Evolutionary conservation across 1,139 yeast species (phyloP).

Genomic region (Fermentozyma sake): DNA sequence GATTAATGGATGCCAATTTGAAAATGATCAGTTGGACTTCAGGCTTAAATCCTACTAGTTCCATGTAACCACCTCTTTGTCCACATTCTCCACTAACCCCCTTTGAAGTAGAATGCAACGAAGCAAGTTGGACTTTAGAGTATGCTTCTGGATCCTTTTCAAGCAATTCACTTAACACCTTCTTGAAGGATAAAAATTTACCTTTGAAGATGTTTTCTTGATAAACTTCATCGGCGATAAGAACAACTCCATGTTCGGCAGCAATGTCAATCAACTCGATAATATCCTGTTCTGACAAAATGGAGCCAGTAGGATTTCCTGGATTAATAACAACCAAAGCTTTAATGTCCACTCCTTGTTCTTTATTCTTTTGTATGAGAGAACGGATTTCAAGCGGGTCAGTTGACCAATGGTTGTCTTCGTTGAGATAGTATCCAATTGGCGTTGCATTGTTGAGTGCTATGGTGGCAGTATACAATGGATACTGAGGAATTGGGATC

Average conservation of each 20-base stretch:
- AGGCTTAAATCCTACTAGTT: slow-evolving; percentile 70
- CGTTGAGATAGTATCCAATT: slow-evolving; percentile 84
- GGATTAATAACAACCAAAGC: slow-evolving; percentile 93
- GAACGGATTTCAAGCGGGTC: slow-evolving; percentile 61
- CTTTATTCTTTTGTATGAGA: slow-evolving; percentile 48
- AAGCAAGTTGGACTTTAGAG: slow-evolving; percentile 79
- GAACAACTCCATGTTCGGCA: slow-evolving; percentile 75
- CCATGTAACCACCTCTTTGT: slow-evolving; percentile 99
- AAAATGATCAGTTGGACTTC: slow-evolving; percentile 68
- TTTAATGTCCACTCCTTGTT: slow-evolving; percentile 60
- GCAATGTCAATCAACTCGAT: slow-evolving; percentile 70
- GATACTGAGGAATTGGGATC: slow-evolving; percentile 97
- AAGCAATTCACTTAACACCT: slow-evolving; percentile 61
- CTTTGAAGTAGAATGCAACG: slow-evolving; percentile 92
- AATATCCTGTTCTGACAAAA: slow-evolving; percentile 62
- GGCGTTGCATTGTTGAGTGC: slow-evolving; percentile 79
- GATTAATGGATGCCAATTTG: slow-evolving; percentile 83
- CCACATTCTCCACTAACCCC: slow-evolving; percentile 99
- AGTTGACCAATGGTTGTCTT: slow-evolving; percentile 78
- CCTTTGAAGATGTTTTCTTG: slow-evolving; percentile 84
- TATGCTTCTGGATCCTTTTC: slow-evolving; percentile 49
- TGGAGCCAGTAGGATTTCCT: slow-evolving; percentile 95
- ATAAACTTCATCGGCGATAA: slow-evolving; percentile 98
- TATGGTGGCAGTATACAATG: slow-evolving; percentile 88
- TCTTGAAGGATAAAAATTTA: slow-evolving; percentile 61